Percentiles rank a stretch among this genome's conserved stretches.
phyloP scores from a whole-genome alignment of 495 filamentous ascomycete genomes.

The Thozetella sp. region DNA sequence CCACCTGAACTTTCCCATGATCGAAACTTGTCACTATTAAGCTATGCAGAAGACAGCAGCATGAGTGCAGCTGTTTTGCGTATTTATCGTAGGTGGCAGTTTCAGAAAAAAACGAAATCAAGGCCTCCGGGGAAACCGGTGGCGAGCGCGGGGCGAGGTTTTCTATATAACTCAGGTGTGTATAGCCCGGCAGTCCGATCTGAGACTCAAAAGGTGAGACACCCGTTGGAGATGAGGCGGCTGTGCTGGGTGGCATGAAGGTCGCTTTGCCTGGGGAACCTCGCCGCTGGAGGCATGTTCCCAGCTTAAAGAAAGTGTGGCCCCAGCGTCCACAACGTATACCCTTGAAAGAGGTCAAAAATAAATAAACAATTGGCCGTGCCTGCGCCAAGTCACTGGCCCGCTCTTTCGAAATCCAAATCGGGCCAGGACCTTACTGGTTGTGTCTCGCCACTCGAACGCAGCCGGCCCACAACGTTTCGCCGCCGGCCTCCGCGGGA shows the following conservation, averaged over 20 bases:
- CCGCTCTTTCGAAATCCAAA: not conserved
- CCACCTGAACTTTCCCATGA: not conserved
- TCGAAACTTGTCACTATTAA: not conserved
- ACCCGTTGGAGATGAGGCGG: no score
- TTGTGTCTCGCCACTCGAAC: not conserved
- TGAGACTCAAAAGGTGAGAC: no score
- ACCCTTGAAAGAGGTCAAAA: conserved; percentile 1
- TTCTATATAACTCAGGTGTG: no score
- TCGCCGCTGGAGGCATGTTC: not conserved
- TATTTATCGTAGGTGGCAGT: no score
- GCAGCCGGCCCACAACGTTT: no score
- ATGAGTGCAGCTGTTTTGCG: not conserved
- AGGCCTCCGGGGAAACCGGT: no score
- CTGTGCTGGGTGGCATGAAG: no score
- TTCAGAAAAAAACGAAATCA: no score
- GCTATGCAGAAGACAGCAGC: not conserved
- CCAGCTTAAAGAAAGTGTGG: not conserved
- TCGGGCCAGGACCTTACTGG: not conserved
- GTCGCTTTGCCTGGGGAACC: no score
- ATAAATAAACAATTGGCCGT: not conserved
- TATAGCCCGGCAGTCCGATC: no score
- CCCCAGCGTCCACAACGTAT: not conserved
- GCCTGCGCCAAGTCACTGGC: not conserved
- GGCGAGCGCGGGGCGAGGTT: no score
- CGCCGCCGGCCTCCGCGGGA: no score